Evolutionary conservation across 2,329 filamentous ascomycete genomes (phyloP).

Genomic region (Xylariaceae sp.): DNA sequence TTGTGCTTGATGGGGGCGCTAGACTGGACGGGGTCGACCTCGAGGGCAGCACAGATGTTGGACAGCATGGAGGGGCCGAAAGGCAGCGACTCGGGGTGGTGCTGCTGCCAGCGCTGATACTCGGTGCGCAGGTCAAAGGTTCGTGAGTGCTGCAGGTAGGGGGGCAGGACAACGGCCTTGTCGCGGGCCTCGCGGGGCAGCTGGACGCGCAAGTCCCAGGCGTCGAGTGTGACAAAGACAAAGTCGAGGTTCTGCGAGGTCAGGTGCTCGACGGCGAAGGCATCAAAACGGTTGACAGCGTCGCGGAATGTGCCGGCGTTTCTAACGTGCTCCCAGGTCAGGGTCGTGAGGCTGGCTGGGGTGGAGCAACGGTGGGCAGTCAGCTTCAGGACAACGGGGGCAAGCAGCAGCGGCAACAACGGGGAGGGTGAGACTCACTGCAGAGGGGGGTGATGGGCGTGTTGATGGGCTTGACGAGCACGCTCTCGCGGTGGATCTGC

Average conservation of each 20-base stretch:
- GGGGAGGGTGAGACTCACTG: slow-evolving; percentile 66
- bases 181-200: slow-evolving; percentile 95
- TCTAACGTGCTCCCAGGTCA: slow-evolving; percentile 98
- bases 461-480: slow-evolving; percentile 97
- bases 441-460: slow-evolving; percentile 97
- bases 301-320: slow-evolving; percentile 97
- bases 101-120: slow-evolving; percentile 97
- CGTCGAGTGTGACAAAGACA: slow-evolving; percentile 96
- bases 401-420: background rate
- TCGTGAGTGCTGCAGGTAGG: slow-evolving; percentile 95
- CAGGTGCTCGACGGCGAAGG: slow-evolving; percentile 89
- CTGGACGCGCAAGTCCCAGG: slow-evolving; percentile 97
- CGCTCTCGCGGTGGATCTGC: slow-evolving; percentile 89
- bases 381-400: slow-evolving; percentile 1
- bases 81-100: slow-evolving; percentile 94
- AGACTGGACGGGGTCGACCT: slow-evolving; percentile 96
- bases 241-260: slow-evolving; percentile 91
- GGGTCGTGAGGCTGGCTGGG: slow-evolving; percentile 88
- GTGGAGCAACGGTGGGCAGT: slow-evolving; percentile 12
- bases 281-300: slow-evolving; percentile 91
- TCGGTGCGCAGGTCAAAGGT: slow-evolving; percentile 96
- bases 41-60: slow-evolving; percentile 96
- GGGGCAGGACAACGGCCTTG: slow-evolving; percentile 93
- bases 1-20: slow-evolving; percentile 99
- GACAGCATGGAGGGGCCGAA: slow-evolving; percentile 94